These are phyloP conservation scores for Sclerotinia trifoliorum DNA, from an alignment of 2,329 filamentous ascomycete species.

Conservation along the genomic window DNA sequence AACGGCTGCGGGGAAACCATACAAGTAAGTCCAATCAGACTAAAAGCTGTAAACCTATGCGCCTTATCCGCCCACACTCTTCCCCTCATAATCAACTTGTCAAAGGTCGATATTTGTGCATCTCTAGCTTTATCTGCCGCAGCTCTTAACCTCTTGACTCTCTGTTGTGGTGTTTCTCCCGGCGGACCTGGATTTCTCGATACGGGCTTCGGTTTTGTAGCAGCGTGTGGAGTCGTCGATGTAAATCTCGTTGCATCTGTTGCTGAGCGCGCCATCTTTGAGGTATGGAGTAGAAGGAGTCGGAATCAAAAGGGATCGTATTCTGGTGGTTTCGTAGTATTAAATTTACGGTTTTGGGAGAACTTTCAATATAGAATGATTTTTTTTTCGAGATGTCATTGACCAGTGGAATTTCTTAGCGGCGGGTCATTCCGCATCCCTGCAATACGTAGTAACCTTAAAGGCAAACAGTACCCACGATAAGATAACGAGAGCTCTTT, in stretches of 20 bases:
- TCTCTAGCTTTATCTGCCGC: conserved; percentile 39
- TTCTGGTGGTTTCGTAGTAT: conserved; percentile 21
- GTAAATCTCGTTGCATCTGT: conserved; percentile 80
- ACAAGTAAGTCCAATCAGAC: conserved; percentile 41
- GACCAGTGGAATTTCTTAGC: conserved; percentile 30
- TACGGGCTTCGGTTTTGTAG: conserved; percentile 51
- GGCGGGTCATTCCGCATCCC: conserved; percentile 29
- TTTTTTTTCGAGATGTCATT: conserved; percentile 33
- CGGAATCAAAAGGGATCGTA: neutral
- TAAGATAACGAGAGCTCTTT: neutral
- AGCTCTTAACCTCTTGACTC: conserved; percentile 40
- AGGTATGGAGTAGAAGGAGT: neutral
- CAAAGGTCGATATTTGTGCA: conserved; percentile 38
- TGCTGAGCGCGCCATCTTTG: conserved; percentile 60
- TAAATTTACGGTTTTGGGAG: conserved; percentile 27
- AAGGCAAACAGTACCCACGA: too few species aligned
- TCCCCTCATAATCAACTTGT: conserved; percentile 38
- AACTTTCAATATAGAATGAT: conserved; percentile 27
- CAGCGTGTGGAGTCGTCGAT: conserved; percentile 67
- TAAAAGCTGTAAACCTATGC: conserved; percentile 40
- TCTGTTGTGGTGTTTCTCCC: conserved; percentile 42
- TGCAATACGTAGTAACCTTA: neutral
- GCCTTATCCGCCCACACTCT: conserved; percentile 41
- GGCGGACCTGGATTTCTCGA: conserved; percentile 29
- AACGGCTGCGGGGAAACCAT: conserved; percentile 22